Percentiles rank a stretch among this genome's conserved stretches.
These are phyloP conservation scores for Thelephora terrestris DNA, from an alignment of 1,284 basidiomycete species.

Conservation along the genomic window DNA sequence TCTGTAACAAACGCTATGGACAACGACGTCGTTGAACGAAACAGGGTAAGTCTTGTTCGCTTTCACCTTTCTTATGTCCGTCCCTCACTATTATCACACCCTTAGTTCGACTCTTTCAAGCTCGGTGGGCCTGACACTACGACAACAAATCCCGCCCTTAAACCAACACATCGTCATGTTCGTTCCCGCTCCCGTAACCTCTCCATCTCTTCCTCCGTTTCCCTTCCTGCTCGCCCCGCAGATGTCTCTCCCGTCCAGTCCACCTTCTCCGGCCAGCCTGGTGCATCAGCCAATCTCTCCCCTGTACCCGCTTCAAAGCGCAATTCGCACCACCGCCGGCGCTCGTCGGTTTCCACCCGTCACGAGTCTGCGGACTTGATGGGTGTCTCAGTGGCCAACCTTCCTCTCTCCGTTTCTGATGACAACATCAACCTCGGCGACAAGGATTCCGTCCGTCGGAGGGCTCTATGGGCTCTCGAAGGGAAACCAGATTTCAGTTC, in stretches of 20 bases:
- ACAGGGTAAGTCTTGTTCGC: conserved; percentile 20
- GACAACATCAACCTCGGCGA: conserved; percentile 61
- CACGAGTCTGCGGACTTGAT: conserved; percentile 76
- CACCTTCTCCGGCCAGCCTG: conserved; percentile 26
- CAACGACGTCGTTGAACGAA: conserved; percentile 24
- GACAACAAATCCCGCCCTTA: conserved; percentile 19
- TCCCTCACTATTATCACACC: conserved; percentile 7
- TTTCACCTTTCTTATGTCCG: conserved; percentile 1
- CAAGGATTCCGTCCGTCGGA: conserved; percentile 66
- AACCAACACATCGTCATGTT: conserved; percentile 35
- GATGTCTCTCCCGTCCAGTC: conserved; percentile 19
- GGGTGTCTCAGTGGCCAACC: conserved; percentile 60
- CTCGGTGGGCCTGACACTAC: conserved; percentile 21
- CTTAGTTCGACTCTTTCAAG: conserved; percentile 53
- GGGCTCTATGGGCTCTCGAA: conserved; percentile 71
- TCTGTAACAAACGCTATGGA: conserved; percentile 15
- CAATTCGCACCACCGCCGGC: conserved; percentile 67
- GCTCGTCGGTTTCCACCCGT: conserved; percentile 78
- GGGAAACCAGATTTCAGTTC: conserved; percentile 54
- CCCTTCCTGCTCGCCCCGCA: conserved; percentile 24
- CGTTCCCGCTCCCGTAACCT: conserved; percentile 66
- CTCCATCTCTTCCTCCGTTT: conserved; percentile 29
- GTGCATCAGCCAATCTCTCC: conserved; percentile 20
- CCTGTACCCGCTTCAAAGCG: conserved; percentile 40
- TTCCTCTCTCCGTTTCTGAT: conserved; percentile 43